Evolutionary conservation across 345 rosid genomes (phyloP).

Genomic region (Eucalyptus globulus): DNA sequence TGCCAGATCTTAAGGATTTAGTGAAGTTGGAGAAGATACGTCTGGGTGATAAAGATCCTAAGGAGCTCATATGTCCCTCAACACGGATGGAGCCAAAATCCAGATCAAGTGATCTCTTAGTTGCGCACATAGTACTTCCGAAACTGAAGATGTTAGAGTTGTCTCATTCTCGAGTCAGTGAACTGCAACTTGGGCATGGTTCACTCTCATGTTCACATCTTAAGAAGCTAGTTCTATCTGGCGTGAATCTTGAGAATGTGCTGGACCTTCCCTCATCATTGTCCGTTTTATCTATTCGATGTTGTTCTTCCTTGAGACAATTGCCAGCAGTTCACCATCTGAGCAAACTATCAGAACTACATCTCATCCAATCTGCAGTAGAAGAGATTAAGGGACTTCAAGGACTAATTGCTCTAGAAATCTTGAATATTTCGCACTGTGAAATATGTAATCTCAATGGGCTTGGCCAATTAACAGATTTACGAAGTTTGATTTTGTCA

Average conservation of each 20-base stretch:
- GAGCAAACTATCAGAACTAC: neutral
- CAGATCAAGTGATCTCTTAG: neutral
- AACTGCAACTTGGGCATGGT: neutral
- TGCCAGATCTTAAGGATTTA: neutral
- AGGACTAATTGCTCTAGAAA: neutral
- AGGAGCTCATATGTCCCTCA: accelerated
- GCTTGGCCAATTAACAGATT: neutral
- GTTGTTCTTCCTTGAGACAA: neutral
- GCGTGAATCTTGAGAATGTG: neutral
- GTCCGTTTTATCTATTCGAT: neutral
- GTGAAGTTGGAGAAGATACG: neutral
- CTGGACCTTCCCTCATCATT: neutral
- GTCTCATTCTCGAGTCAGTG: neutral
- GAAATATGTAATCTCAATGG: neutral
- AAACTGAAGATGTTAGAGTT: neutral
- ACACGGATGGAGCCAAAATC: accelerated
- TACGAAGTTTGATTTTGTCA: neutral
- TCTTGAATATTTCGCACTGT: neutral
- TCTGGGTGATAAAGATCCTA: neutral
- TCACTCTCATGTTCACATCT: neutral
- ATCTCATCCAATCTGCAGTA: neutral
- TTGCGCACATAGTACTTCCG: neutral
- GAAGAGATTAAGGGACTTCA: neutral
- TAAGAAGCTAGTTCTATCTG: neutral
- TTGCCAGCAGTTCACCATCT: neutral